phyloP scores from a whole-genome alignment of 495 filamentous ascomycete species.

The Penicillium antarcticum region DNA sequence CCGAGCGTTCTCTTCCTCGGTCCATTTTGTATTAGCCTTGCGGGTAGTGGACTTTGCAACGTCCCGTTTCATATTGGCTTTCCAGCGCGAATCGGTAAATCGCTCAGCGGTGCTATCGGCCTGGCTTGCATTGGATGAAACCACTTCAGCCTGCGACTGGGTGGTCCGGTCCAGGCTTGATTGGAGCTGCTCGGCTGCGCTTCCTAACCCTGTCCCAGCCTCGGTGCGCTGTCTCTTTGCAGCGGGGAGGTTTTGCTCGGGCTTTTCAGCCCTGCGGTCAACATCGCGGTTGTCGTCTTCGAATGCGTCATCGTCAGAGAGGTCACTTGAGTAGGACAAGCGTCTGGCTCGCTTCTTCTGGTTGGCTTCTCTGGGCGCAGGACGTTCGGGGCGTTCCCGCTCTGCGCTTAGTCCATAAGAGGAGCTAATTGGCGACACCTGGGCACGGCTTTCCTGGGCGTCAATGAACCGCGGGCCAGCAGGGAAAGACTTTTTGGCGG shows the following conservation, averaged over 20 bases:
- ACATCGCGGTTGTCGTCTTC: neutral
- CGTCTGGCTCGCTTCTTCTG: neutral
- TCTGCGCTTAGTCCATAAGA: neutral
- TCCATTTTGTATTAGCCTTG: neutral
- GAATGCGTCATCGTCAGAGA: neutral
- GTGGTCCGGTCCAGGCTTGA: no score
- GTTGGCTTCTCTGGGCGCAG: neutral
- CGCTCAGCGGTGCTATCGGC: no score
- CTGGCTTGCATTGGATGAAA: no score
- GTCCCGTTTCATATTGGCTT: neutral
- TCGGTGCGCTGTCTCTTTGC: neutral
- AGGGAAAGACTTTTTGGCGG: neutral
- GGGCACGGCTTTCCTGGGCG: neutral
- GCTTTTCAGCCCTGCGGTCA: neutral
- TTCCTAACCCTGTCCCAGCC: neutral
- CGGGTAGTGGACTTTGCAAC: neutral
- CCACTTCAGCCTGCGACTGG: no score
- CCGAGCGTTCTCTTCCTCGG: slow-evolving; percentile 1
- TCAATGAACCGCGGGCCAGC: neutral
- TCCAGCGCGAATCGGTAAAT: neutral
- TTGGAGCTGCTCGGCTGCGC: neutral
- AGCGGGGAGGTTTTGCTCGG: neutral
- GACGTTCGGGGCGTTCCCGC: neutral
- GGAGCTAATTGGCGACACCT: slow-evolving; percentile 1
- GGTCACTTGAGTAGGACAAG: neutral